A percentile compares a stretch with the other conserved stretches of the same genome.
Conservation (phyloP, 2,329 filamentous ascomycete species). For the Drechslera avenae region DNA sequence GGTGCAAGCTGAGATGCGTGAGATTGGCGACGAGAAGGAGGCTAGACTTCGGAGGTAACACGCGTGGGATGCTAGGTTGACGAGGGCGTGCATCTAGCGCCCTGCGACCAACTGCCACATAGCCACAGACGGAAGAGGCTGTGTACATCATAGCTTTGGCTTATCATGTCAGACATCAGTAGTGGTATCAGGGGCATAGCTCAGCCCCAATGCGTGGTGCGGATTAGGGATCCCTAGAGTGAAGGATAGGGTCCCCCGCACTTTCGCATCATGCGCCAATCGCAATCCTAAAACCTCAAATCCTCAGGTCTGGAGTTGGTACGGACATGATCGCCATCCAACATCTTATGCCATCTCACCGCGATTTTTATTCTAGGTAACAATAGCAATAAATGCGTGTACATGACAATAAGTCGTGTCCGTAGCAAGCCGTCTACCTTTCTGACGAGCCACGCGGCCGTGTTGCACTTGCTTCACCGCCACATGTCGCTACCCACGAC, state of each 20-base stretch:
- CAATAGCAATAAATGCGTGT: too few species aligned
- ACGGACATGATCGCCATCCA: conserved; percentile 4
- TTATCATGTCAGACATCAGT: background rate
- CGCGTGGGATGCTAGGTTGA: too few species aligned
- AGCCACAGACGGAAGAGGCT: too few species aligned
- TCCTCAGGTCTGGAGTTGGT: conserved; percentile 6
- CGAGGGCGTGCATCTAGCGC: too few species aligned
- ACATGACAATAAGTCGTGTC: too few species aligned
- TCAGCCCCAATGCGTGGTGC: background rate
- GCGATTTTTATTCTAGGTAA: background rate
- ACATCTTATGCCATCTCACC: background rate
- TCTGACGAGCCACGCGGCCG: background rate
- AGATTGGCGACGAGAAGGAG: background rate
- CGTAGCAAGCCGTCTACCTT: too few species aligned
- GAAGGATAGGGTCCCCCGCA: conserved; percentile 16
- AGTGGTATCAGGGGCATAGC: too few species aligned
- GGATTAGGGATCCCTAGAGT: background rate
- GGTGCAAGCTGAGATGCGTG: conserved; percentile 7
- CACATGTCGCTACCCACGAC: background rate
- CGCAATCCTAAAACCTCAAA: background rate
- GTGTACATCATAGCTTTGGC: background rate
- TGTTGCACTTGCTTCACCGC: background rate
- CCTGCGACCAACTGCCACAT: too few species aligned
- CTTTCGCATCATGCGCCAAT: conserved; percentile 12
- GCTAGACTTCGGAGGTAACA: too few species aligned